Evolutionary conservation across 768 basidiomycete species (phyloP), one percentile per base, ranked within the genome.

Genomic region (Pisolithus orientalis): DNA sequence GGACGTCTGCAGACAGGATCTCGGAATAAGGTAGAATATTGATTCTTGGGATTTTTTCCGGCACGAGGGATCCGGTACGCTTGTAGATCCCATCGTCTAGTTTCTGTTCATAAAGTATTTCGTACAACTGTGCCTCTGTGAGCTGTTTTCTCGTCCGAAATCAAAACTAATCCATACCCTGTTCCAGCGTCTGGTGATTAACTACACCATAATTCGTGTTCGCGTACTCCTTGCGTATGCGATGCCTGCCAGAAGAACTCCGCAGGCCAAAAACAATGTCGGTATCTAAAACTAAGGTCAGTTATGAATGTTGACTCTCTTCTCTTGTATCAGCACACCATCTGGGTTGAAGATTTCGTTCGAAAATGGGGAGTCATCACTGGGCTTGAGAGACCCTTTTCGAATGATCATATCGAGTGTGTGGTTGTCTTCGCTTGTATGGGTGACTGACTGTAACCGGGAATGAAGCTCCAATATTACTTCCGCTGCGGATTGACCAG

Each of bases 331-430:
- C 28, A 11, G 64, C 75, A 53, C 57, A 75, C 75, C 59, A 14
- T 63, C 70, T 25, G 80, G 78, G 57, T 79, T 76, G 55, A 80
- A 81, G 6, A 80, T 74, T 55, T 79, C 77, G 61, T 81, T 80
- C 40, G 75, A 70, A 55, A 80, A 81, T 1, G 75, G 75, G 1
- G 75, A 73, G 52, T 78, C 77, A 52, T 81, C 79, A 44, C 76
- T 77, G 7, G 76, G 77, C 50, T 75, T 78, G 43, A 80, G 59
- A 0, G 74, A 72, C 13, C 77, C 77, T 57, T 75, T 73, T 14
- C 77, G 75, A 54, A 81, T 72, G 51, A 81, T 71, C 62, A 80
- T 72, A 47, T 80, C 74, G 43, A 80, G 57, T 44, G 68, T 63
- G 53, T 80, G 78, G n/a, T 57, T 56, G 2, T 55, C 45, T 6